phyloP scores from a whole-genome alignment of 2,329 filamentous ascomycete species.

The Verruconis gallopava region DNA sequence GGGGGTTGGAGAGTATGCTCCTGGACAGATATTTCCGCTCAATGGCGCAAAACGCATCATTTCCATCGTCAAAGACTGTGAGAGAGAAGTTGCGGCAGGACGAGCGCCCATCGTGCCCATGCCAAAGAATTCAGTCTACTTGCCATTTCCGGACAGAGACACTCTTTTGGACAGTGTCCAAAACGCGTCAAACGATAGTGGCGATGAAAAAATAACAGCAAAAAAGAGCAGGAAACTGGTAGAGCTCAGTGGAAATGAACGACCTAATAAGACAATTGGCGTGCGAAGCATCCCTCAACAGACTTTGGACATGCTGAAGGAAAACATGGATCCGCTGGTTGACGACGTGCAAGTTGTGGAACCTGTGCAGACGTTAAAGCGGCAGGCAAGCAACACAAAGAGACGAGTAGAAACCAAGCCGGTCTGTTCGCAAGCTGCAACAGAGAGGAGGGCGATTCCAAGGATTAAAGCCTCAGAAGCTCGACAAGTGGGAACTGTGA shows the following conservation, averaged over 20 bases:
- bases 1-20: constrained; percentile 35
- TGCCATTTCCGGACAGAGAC: constrained; percentile 29
- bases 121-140: constrained; percentile 34
- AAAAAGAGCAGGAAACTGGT: constrained; percentile 27
- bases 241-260: constrained; percentile 35
- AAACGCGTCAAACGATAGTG: constrained; percentile 21
- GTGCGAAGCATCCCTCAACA: neutral
- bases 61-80: constrained; percentile 37
- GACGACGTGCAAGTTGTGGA: neutral
- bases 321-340: constrained; percentile 22
- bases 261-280: constrained; percentile 10
- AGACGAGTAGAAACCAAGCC: constrained; percentile 1
- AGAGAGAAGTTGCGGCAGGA: constrained; percentile 34
- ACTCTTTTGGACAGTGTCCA: constrained; percentile 20
- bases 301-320: constrained; percentile 21
- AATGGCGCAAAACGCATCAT: constrained; percentile 34
- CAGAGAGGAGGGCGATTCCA: neutral
- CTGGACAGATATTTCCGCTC: constrained; percentile 33
- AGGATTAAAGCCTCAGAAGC: neutral
- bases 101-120: constrained; percentile 37
- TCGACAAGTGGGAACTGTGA: neutral
- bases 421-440: neutral
- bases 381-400: neutral
- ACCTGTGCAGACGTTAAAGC: constrained; percentile 4
- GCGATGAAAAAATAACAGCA: constrained; percentile 27